phyloP scores from a whole-genome alignment of 1,139 yeast genomes.

The Saccharomyces hybrid region DNA sequence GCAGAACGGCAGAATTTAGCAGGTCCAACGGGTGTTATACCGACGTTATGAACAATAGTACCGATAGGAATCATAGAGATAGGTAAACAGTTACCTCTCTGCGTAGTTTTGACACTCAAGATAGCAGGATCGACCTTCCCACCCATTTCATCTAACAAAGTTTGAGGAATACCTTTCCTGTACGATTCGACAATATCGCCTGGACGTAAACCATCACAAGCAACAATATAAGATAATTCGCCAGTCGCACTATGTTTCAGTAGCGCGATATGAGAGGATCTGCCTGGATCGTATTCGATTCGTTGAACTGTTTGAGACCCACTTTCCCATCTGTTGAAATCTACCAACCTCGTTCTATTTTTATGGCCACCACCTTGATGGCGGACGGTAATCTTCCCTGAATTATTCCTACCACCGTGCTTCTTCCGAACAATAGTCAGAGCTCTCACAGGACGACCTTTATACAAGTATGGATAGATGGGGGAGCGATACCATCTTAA shows the following conservation, averaged over 20 bases:
- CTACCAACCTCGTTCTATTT: constrained; percentile 77
- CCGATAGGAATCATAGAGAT: constrained; percentile 89
- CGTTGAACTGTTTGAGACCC: constrained; percentile 79
- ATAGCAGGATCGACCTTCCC: constrained; percentile 90
- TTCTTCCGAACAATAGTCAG: constrained; percentile 69
- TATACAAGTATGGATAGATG: constrained; percentile 76
- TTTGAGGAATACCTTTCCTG: constrained; percentile 78
- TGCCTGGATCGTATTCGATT: constrained; percentile 92
- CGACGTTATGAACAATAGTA: constrained; percentile 80
- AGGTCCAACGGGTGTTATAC: constrained; percentile 69
- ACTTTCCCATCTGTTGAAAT: constrained; percentile 55
- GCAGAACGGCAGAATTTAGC: constrained; percentile 91
- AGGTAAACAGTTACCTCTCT: constrained; percentile 93
- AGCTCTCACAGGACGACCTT: constrained; percentile 71
- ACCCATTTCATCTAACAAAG: constrained; percentile 51
- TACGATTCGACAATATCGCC: constrained; percentile 89
- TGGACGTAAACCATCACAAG: constrained; percentile 85
- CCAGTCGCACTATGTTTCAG: constrained; percentile 58
- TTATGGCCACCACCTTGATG: constrained; percentile 98
- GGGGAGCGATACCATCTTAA: constrained; percentile 86
- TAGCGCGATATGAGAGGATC: constrained; percentile 90
- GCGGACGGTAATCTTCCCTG: constrained; percentile 83
- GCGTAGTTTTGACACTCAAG: constrained; percentile 77
- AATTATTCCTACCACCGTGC: constrained; percentile 82
- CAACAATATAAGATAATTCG: constrained; percentile 69